Base-by-base conservation (phyloP, 192 early-diverging fungal genomes). In the Rhizophagus sp. region DNA sequence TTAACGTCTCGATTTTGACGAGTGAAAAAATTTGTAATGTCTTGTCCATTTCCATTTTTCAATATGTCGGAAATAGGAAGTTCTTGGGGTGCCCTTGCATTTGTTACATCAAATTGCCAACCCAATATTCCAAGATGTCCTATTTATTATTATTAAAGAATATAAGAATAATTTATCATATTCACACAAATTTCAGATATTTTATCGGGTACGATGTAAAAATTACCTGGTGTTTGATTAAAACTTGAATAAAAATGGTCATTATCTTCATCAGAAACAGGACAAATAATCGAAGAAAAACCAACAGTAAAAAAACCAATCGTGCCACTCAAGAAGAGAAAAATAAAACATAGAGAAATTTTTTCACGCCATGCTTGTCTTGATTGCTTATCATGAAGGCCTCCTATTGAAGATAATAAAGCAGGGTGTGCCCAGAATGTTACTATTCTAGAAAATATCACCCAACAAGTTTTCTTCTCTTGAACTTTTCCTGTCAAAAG, bases 301-400 rank as follows among this genome's bases (percentile, higher is more conserved):
- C 92, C 92, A 70, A 98, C 88, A n/a, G 95, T 96, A 70, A 97
- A 79, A 83, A 96, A 98, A 44, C 94, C 94, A 30, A 96, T 89
- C 34, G 88, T 81, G 2, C 86, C 89, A 86, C 95, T 94, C 81
- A 96, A 84, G 41, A 94, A 75, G 10, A 91, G 75, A 69, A 96
- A 96, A 75, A 98, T 91, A 67, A 93, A 90, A 83, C 95, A 95
- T 65, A 95, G 80, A 1, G 92, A 86, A 19, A 94, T 85, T 79
- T 95, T 95, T 80, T 95, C 94, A 73, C 94, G 88, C 94, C 94
- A 95, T 22, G 94, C 94, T 85, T 95, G 94, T 87, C 93, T 92
- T 86, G 93, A 92, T 36, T 80, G 84, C 65, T 87, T 81, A 41
- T 92, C 93, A 30, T 80, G 75, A 79, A 92, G 83, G 36, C 88